phyloP scores from a whole-genome alignment of 352 stramenopile species.

The Phytophthora uliginosa region DNA sequence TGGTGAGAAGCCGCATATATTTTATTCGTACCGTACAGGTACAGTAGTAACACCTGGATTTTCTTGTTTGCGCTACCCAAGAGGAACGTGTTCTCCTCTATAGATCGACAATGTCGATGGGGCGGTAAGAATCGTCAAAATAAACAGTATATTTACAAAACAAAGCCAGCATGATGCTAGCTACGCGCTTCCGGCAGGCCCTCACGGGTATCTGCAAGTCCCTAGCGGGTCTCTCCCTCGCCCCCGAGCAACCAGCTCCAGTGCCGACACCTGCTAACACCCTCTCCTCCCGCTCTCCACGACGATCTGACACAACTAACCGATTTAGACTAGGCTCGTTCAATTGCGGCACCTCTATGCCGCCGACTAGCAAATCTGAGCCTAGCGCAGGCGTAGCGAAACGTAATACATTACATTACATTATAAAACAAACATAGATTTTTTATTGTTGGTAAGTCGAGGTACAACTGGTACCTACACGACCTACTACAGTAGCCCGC shows the following conservation, averaged over 20 bases:
- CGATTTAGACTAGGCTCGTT: not conserved
- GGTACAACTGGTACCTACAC: too few relatives aligned
- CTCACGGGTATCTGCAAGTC: not conserved
- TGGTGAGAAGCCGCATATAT: too few relatives aligned
- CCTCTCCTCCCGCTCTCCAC: not conserved
- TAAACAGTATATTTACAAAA: too few relatives aligned
- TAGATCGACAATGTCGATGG: not conserved
- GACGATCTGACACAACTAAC: not conserved
- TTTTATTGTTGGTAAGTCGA: too few relatives aligned
- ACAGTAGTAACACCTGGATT: not conserved
- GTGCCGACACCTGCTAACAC: not conserved
- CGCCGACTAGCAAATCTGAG: too few relatives aligned
- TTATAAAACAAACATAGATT: too few relatives aligned
- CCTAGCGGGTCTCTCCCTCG: not conserved
- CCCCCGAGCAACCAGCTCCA: not conserved
- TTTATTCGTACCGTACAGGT: too few relatives aligned
- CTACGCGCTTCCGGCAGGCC: not conserved
- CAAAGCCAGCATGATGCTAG: not conserved
- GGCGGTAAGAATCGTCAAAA: not conserved
- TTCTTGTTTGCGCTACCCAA: not conserved
- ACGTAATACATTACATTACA: too few relatives aligned
- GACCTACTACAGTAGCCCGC: too few relatives aligned
- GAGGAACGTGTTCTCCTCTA: too few relatives aligned
- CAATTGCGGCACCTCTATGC: too few relatives aligned
- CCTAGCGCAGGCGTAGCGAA: too few relatives aligned